Base-by-base conservation (phyloP, 176 grass and related monocot genomes). In the Avena atlantica region DNA sequence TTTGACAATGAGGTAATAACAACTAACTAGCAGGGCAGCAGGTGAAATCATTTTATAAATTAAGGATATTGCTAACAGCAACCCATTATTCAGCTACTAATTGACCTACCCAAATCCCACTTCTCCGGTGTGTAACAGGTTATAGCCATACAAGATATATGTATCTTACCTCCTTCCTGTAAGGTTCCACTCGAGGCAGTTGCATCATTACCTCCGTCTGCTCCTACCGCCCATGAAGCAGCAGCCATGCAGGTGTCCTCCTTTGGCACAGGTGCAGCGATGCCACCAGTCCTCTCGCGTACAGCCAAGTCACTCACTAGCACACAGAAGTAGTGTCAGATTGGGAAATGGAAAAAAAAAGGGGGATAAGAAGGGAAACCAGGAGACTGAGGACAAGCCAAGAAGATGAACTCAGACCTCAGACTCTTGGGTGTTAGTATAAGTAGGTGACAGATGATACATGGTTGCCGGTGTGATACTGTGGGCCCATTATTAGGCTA, bases 281-380 rank as follows among this genome's bases (percentile, higher is more conserved):
- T 23, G 29, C 12, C 50, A 71, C 52, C 44, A 65, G 8, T 19
- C 58, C 68, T 65, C 24, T 36, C 58, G 20, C 71, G 31, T 63
- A 62, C 31, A 1, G 6, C 58, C 70, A 85, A 76, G 44, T 85
- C 83, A 76, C 25, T 24, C 58, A 65, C 83, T 85, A 76, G 10
- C 40, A 76, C 42, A 69, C 24, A 84, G 42, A 76, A 76, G 42
- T 83, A 34, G 24, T 63, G 57, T 82, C 65, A 70, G 19, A 82
- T 16, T 82, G 70, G 10, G 20, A 64, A 64, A 24, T 16, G 6
- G 8, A 13, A 48, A 11, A 64, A 31, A 25, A 47, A 19, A 3
- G 49, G 49, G 49, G 49, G 16, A n/a, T 19, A 20, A 74, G 42
- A 15, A 21, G 44, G 45, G 23, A 50, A n/a, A 74, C n/a, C 45